Evolutionary conservation across 164 flowering plant genomes (phyloP).

Genomic region (Akebia trifoliata): DNA sequence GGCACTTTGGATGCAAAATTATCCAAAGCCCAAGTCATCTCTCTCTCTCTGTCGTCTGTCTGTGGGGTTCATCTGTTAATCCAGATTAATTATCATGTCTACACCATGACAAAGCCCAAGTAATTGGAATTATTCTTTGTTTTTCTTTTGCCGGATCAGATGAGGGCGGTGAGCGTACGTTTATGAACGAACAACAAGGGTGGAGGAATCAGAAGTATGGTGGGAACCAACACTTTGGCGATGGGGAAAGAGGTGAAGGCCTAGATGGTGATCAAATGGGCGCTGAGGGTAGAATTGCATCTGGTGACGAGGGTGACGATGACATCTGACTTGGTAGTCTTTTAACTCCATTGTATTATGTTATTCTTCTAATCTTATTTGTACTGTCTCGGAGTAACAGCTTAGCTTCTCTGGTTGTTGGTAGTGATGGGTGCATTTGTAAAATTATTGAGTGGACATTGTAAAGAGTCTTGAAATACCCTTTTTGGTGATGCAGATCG

Average conservation of each 20-base stretch:
- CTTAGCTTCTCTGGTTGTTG: background rate
- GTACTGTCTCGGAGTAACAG: background rate
- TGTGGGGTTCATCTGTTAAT: too few relatives aligned
- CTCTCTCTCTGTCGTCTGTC: too few relatives aligned
- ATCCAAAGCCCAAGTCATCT: too few relatives aligned
- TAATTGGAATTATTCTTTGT: background rate
- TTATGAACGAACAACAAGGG: conserved; percentile 32
- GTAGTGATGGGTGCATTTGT: background rate
- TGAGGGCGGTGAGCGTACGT: conserved; percentile 36
- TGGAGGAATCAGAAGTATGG: conserved; percentile 20
- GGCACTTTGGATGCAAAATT: too few relatives aligned
- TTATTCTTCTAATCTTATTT: too few relatives aligned
- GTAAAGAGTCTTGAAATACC: background rate
- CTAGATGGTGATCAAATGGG: conserved; percentile 17
- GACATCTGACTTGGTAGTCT: conserved; percentile 12
- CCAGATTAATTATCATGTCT: too few relatives aligned
- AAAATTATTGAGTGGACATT: conserved; percentile 13
- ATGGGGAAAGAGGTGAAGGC: conserved; percentile 18
- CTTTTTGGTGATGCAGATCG: background rate
- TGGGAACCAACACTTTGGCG: conserved; percentile 4
- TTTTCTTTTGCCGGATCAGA: conserved; percentile 21
- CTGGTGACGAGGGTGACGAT: conserved; percentile 16
- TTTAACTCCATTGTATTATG: too few relatives aligned
- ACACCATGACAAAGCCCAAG: background rate
- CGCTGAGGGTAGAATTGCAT: conserved; percentile 13